A percentile compares a stretch with the other conserved stretches of the same genome.
Conservation (phyloP, 345 rosid genomes). For the Geranium brycei region DNA sequence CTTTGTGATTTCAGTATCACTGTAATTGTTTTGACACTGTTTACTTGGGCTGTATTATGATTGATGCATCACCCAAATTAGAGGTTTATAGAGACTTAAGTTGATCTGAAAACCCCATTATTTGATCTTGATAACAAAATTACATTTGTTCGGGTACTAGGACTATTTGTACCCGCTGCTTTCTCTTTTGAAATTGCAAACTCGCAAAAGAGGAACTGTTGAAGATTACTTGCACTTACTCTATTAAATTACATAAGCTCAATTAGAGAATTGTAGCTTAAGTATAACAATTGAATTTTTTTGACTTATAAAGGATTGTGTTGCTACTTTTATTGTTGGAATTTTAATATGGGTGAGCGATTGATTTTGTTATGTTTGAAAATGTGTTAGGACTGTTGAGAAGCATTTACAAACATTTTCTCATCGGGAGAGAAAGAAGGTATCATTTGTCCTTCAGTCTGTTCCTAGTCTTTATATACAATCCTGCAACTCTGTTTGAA, state of each 20-base stretch:
- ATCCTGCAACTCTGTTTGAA: constrained; percentile 3
- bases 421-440: constrained; percentile 52
- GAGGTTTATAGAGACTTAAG: too few species aligned
- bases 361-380: too few species aligned
- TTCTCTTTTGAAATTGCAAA: too few species aligned
- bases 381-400: constrained; percentile 34
- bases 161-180: too few species aligned
- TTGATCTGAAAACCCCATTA: too few species aligned
- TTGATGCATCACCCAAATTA: too few species aligned
- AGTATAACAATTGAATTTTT: neutral
- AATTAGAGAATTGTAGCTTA: neutral
- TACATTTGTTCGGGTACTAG: too few species aligned
- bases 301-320: neutral
- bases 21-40: neutral
- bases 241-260: neutral
- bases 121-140: too few species aligned
- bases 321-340: too few species aligned
- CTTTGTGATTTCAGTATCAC: too few species aligned
- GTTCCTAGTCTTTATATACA: neutral
- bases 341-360: too few species aligned
- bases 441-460: neutral
- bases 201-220: neutral
- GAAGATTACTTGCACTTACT: neutral
- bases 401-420: constrained; percentile 45
- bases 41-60: too few species aligned